phyloP scores from a whole-genome alignment of 306 rosid genomes.

The Corylus americana region DNA sequence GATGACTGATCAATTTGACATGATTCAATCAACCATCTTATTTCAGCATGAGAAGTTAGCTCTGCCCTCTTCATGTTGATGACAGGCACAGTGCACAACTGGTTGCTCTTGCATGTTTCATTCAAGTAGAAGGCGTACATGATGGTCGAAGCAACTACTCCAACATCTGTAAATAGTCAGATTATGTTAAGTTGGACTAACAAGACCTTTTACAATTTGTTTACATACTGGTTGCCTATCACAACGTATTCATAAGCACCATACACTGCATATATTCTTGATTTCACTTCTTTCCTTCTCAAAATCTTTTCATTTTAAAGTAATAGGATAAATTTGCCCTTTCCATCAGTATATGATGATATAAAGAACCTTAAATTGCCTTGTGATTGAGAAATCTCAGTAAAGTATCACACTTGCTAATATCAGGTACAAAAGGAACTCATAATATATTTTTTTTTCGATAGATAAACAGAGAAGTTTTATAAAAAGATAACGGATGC shows the following conservation, averaged over 20 bases:
- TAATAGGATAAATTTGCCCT: neutral
- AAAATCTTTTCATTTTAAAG: neutral
- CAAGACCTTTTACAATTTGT: neutral
- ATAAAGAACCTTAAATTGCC: constrained; percentile 2
- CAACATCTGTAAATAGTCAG: constrained; percentile 58
- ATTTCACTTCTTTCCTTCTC: neutral
- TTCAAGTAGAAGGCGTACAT: constrained; percentile 75
- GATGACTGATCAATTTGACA: constrained; percentile 74
- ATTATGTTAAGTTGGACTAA: constrained; percentile 10
- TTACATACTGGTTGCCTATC: neutral
- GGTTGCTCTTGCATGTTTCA: constrained; percentile 45
- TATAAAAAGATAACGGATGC: too few species aligned
- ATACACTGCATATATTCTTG: neutral
- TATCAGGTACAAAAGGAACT: neutral
- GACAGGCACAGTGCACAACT: constrained; percentile 70
- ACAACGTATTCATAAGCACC: neutral
- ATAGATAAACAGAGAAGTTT: too few species aligned
- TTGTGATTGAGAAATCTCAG: neutral
- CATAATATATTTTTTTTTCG: too few species aligned
- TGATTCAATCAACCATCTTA: constrained; percentile 82
- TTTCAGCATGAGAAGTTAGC: constrained; percentile 64
- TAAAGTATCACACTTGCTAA: neutral
- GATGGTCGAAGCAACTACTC: constrained; percentile 68
- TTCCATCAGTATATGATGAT: neutral
- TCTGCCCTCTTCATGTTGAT: constrained; percentile 71